A percentile compares a stretch with the other conserved stretches of the same genome.
Evolutionary conservation across 2,329 filamentous ascomycete species (phyloP).

Genomic region (Lomentospora prolificans): DNA sequence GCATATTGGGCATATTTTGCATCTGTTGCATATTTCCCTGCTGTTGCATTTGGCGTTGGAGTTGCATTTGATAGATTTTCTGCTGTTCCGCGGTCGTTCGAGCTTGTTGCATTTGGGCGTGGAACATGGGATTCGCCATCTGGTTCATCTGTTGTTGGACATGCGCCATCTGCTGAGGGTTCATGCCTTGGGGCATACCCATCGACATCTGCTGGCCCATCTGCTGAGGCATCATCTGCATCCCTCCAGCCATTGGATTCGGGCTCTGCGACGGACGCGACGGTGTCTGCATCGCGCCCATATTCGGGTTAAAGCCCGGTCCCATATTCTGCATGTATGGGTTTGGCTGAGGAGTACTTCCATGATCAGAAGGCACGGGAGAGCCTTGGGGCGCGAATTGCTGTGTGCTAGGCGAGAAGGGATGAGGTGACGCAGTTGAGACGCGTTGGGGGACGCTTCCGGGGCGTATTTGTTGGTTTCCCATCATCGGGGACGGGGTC

Average conservation of each 20-base stretch:
- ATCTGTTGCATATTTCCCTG: conserved; percentile 19
- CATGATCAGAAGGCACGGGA: conserved; percentile 66
- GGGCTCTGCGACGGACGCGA: conserved; percentile 45
- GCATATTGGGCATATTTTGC: conserved; percentile 14
- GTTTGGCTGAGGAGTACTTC: conserved; percentile 66
- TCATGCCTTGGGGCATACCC: conserved; percentile 17
- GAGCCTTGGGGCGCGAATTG: conserved; percentile 66
- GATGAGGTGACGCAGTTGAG: conserved; percentile 84
- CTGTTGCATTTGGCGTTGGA: conserved; percentile 60
- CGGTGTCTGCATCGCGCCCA: conserved; percentile 46
- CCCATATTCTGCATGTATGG: conserved; percentile 56
- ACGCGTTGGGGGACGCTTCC: conserved; percentile 69
- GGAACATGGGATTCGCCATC: conserved; percentile 23
- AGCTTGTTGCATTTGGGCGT: conserved; percentile 30
- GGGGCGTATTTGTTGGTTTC: conserved; percentile 67
- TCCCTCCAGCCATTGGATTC: conserved; percentile 35
- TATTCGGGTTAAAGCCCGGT: conserved; percentile 49
- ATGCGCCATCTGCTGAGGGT: conserved; percentile 28
- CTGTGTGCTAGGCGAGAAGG: conserved; percentile 69
- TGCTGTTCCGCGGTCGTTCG: conserved; percentile 46
- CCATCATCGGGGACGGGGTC: conserved; percentile 88
- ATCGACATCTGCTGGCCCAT: conserved; percentile 30
- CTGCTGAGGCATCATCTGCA: conserved; percentile 46
- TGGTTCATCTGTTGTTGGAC: conserved; percentile 32
- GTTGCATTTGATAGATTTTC: conserved; percentile 74